These are phyloP conservation scores for Lophiostoma macrostomum DNA, from an alignment of 495 filamentous ascomycete species.

Conservation along the genomic window DNA sequence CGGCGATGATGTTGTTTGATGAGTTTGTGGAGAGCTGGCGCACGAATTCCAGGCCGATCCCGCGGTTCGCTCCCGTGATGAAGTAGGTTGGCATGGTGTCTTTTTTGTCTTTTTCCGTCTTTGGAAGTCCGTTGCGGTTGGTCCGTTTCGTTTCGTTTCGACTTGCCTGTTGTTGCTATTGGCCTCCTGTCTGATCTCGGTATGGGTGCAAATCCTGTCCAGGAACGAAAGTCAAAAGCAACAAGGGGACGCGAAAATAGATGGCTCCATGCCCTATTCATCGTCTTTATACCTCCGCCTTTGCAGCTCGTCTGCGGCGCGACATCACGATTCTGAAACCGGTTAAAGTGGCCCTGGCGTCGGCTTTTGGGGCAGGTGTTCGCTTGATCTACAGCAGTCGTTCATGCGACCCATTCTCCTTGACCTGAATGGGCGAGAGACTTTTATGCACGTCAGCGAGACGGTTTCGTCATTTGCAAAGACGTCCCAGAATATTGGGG, in stretches of 20 bases:
- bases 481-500: no score
- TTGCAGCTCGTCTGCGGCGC: no score
- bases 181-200: no score
- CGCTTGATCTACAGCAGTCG: neutral
- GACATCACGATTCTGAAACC: conserved; percentile 1
- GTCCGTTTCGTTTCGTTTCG: conserved; percentile 8
- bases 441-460: neutral
- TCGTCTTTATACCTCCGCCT: conserved; percentile 1
- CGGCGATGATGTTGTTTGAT: conserved; percentile 51
- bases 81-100: conserved; percentile 53
- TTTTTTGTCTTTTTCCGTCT: no score
- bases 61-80: conserved; percentile 56
- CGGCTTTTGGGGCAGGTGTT: neutral
- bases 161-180: no score
- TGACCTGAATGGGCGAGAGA: neutral
- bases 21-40: conserved; percentile 48
- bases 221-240: no score
- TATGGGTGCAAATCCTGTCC: no score
- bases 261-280: neutral
- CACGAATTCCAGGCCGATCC: conserved; percentile 55
- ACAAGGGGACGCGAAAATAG: neutral
- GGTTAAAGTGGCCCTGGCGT: no score
- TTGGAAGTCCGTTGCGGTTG: no score
- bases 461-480: neutral
- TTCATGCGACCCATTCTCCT: neutral